phyloP scores from a whole-genome alignment of 129 eudicot species.

The Dittrichia graveolens region DNA sequence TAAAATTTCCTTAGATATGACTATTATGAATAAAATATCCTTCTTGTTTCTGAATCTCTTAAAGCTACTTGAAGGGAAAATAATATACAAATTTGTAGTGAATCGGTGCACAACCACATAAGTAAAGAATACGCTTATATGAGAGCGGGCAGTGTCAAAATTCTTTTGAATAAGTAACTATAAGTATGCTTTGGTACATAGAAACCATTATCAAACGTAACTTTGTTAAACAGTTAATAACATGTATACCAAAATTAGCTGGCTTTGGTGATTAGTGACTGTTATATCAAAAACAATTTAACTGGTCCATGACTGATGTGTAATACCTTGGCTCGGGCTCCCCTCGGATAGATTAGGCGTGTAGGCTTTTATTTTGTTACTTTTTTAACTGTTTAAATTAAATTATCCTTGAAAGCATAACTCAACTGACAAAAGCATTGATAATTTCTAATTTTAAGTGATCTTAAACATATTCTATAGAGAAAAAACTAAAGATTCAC shows the following conservation, averaged over 20 bases:
- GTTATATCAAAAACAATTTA: not conserved
- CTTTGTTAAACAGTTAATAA: not conserved
- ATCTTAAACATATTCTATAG: not conserved
- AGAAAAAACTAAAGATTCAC: conserved; percentile 11
- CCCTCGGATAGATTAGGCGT: not conserved
- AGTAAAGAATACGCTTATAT: not conserved
- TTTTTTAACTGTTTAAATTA: not conserved
- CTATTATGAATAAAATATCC: conserved; percentile 8
- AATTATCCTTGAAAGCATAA: conserved; percentile 3
- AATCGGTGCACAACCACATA: not conserved
- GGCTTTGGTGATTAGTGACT: conserved; percentile 3
- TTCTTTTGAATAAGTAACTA: not conserved
- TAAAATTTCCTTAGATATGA: not conserved
- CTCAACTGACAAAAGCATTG: not conserved
- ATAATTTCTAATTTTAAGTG: not conserved
- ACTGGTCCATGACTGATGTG: not conserved
- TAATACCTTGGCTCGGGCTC: not conserved
- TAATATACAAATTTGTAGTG: not conserved
- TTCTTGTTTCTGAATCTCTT: not conserved
- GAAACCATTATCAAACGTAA: conserved; percentile 1
- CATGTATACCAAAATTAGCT: not conserved
- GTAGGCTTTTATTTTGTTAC: not conserved
- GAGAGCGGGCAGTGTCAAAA: not conserved
- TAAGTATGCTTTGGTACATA: not conserved
- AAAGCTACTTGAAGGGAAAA: not conserved